Evolutionary conservation across 371 early-diverging fungal genomes (phyloP), one percentile per base, ranked within the genome.

Genomic region (Cokeromyces recurvatus): DNA sequence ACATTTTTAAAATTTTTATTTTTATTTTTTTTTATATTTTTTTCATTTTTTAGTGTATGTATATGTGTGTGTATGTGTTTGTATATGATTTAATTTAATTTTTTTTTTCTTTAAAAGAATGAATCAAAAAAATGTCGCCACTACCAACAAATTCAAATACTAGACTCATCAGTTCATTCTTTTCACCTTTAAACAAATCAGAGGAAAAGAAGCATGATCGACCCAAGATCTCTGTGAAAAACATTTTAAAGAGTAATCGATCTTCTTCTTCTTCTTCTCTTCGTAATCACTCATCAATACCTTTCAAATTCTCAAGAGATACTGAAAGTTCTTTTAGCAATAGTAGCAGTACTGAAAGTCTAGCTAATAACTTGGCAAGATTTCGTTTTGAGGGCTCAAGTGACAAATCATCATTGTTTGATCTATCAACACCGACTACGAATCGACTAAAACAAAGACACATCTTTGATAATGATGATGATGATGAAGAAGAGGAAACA

Each of bases 121-220:
- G n/a, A n/a, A n/a, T n/a, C n/a, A n/a, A n/a, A n/a, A n/a, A n/a
- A n/a, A n/a, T n/a, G n/a, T n/a, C n/a, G n/a, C n/a, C n/a, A n/a
- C n/a, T n/a, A n/a, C n/a, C 38, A 21, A 19, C 19, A 7, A 38
- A 22, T 10, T 19, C 17, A 17, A 19, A 15, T 22, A 44, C 34
- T 3, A 34, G 22, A 32, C 16, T 45, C 16, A 55, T 55, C 19
- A 55, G 20, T n/a, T 43, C 55, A 8, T 55, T 48, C n/a, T 55
- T 55, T 38, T 17, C 9, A 11, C 54, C 54, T 10, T 31, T 20
- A 0, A 43, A 48, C 15, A 55, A 42, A 8, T 32, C 32, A 15
- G 11, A 6, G 3, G 40, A 31, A 25, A 17, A 29, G 27, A 32
- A 12, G 14, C 3, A 10, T 7, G 19, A 31, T 27, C 25, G 34